Evolutionary conservation across 176 grass and related monocot genomes (phyloP).

Genomic region (Aegilops speltoides): DNA sequence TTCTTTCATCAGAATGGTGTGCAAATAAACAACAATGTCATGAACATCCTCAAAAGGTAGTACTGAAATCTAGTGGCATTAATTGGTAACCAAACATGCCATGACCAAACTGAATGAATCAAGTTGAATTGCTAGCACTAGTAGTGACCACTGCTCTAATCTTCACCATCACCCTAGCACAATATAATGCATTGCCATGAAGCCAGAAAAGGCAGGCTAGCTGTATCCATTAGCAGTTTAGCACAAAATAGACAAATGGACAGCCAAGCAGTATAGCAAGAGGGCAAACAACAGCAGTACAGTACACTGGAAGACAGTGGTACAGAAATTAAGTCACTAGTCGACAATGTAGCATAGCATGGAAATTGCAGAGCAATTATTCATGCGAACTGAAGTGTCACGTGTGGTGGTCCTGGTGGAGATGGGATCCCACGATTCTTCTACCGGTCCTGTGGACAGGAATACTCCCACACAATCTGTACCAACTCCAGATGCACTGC

Average conservation of each 20-base stretch:
- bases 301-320: not conserved
- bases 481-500: too few relatives aligned
- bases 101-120: not conserved
- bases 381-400: not conserved
- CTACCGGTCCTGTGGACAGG: too few relatives aligned
- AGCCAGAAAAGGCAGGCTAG: not conserved
- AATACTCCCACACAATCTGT: too few relatives aligned
- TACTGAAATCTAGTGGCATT: not conserved
- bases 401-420: not conserved
- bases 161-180: not conserved
- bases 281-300: not conserved
- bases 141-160: not conserved
- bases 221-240: not conserved
- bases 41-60: not conserved
- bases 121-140: not conserved
- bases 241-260: not conserved
- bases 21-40: not conserved
- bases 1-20: not conserved
- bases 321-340: not conserved
- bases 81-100: not conserved
- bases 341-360: slow-evolving; percentile 7
- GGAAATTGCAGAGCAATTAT: not conserved
- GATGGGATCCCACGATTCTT: too few relatives aligned
- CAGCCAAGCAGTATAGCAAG: not conserved
- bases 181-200: not conserved